Base-by-base conservation (phyloP, 2,329 filamentous ascomycete species). In the Thermothelomyces thermophilus region DNA sequence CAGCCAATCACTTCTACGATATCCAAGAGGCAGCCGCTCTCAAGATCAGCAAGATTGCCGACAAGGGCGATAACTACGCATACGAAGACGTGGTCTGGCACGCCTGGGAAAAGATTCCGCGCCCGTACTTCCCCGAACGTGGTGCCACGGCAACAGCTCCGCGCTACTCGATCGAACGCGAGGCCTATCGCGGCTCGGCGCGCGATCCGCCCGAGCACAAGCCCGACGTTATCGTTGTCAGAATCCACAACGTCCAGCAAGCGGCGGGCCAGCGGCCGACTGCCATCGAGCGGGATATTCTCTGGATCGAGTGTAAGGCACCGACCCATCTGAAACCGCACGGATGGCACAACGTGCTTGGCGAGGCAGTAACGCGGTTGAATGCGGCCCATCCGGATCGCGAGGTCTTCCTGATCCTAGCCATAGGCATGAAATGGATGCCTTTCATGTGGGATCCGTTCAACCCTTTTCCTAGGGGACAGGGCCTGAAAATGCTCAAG, bases 281-380 rank as follows among this genome's bases (percentile, higher is more conserved):
- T 9, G 9, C 9, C 30, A 9, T 10, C 9, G 30, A 31, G 30
- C 36, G 42, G 20, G 42, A 45, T 26, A 11, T 45, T 28, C 42
- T 45, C 42, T 45, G 42, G 42, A 19, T 45, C 30, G 42, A 45
- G 20, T 45, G 42, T 33, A 36, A 45, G 42, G 3, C 42, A 16
- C 42, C 42, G 2, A 16, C 7, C n/a, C 13, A 45, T 6, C n/a
- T 19, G 9, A 17, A 31, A 2, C 42, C 42, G 2, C 5, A 13
- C 31, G 14, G 14, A 36, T 45, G 42, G 42, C 10, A 45, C 3
- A 13, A 16, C 13, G 5, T 36, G 42, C 10, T 36, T 2, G 31
- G 20, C 7, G 8, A 45, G 10, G 31, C 20, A 13, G 5, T 2
- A 4, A 14, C 11, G 2, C 42, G 42, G 14, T 33, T 45, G 2